Conservation (phyloP, 495 filamentous ascomycete species). For the Trichoderma gamsii region DNA sequence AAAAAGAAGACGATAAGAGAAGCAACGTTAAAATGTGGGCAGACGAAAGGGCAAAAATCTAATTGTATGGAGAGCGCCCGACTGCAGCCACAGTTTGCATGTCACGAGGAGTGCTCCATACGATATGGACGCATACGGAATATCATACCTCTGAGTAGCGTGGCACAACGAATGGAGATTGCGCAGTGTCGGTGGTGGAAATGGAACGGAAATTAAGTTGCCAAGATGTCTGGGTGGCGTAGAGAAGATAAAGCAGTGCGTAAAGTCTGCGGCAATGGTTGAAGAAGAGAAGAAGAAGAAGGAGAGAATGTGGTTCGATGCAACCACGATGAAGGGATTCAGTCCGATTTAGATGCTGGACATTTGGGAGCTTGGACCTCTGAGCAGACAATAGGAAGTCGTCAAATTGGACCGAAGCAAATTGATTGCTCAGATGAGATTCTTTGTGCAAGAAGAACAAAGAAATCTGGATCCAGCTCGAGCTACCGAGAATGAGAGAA, state of each 20-base stretch:
- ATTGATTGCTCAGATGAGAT: not conserved
- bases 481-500: not conserved
- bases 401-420: not conserved
- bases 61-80: not conserved
- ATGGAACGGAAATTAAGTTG: not conserved
- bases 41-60: not conserved
- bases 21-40: not conserved
- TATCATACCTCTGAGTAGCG: not conserved
- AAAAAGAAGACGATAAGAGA: not conserved
- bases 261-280: not conserved
- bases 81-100: not conserved
- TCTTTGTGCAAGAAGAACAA: not conserved
- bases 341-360: not conserved
- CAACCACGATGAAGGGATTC: not conserved
- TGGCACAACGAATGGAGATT: not conserved
- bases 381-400: not conserved
- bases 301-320: not conserved
- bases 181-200: not conserved
- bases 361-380: constrained; percentile 1
- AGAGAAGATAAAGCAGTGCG: not conserved
- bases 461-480: not conserved
- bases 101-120: not conserved
- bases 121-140: not conserved
- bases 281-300: not conserved
- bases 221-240: not conserved